A percentile compares a stretch with the other conserved stretches of the same genome.
Evolutionary conservation across 2,329 filamentous ascomycete species (phyloP).

Genomic region (Tolypocladium album): DNA sequence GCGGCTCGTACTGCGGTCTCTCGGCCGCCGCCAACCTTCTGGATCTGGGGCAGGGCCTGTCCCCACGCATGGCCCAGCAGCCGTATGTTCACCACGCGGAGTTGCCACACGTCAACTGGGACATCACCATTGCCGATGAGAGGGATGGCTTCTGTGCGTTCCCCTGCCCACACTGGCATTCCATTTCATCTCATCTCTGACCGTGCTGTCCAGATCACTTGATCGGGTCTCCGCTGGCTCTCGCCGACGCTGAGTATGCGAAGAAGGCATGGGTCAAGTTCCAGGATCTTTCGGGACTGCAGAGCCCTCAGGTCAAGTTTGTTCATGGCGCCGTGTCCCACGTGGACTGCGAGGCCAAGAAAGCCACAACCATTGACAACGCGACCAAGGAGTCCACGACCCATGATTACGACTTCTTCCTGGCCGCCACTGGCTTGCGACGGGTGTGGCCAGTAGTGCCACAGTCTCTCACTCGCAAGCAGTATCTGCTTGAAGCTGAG

Average conservation of each 20-base stretch:
- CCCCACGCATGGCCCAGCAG: conserved; percentile 31
- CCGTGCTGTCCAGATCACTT: conserved; percentile 48
- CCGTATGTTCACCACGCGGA: conserved; percentile 28
- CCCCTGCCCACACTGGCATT: neutral
- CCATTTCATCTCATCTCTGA: conserved; percentile 1
- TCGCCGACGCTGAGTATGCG: conserved; percentile 53
- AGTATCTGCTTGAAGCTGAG: conserved; percentile 52
- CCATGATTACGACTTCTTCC: conserved; percentile 61
- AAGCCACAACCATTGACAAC: conserved; percentile 42
- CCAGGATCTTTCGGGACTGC: conserved; percentile 55
- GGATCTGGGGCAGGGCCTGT: conserved; percentile 49
- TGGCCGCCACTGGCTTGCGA: conserved; percentile 59
- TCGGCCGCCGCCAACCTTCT: conserved; percentile 55
- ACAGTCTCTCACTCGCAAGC: conserved; percentile 47
- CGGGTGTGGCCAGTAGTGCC: conserved; percentile 65
- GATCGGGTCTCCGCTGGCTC: conserved; percentile 64
- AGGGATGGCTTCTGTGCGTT: conserved; percentile 71
- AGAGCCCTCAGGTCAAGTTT: conserved; percentile 48
- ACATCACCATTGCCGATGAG: conserved; percentile 68
- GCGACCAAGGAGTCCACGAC: conserved; percentile 30
- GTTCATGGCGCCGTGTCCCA: conserved; percentile 53
- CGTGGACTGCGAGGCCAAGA: conserved; percentile 49
- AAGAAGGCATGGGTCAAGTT: conserved; percentile 62
- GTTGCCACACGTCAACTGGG: conserved; percentile 41
- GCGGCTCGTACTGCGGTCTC: conserved; percentile 64